Evolutionary conservation across 257 asterid species (phyloP).

Genomic region (Ballota nigra): DNA sequence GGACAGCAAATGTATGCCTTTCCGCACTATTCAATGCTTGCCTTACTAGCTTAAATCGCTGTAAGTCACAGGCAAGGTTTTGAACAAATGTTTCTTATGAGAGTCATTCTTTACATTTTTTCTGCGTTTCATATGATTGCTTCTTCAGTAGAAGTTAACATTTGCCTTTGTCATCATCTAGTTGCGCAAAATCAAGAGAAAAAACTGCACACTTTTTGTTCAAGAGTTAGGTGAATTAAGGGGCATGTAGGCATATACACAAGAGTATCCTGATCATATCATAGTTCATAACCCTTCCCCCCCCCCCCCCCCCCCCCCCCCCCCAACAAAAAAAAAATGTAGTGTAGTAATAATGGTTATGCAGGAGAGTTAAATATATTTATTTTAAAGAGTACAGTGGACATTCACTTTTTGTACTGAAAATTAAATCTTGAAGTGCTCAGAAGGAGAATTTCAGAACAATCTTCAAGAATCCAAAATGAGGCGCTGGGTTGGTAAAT

Average conservation of each 20-base stretch:
- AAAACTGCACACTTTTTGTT: background rate
- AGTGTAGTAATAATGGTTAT: background rate
- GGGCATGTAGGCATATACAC: background rate
- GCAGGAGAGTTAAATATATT: background rate
- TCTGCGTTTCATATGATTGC: background rate
- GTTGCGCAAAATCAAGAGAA: background rate
- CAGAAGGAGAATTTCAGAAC: background rate
- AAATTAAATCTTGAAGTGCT: background rate
- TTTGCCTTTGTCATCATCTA: background rate
- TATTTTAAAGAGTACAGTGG: background rate
- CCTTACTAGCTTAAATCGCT: slow-evolving; percentile 4
- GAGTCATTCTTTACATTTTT: background rate
- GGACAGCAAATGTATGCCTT: background rate
- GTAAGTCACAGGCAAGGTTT: background rate
- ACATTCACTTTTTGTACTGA: background rate
- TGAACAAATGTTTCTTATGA: background rate
- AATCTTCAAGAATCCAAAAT: too few relatives aligned
- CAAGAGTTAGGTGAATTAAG: background rate
- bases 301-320: background rate
- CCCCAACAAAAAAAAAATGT: background rate
- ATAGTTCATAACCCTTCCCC: too few relatives aligned
- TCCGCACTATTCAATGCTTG: background rate
- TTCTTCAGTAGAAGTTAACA: background rate
- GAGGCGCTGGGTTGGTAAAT: too few relatives aligned
- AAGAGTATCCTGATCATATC: background rate